Base-by-base conservation (phyloP, 768 basidiomycete genomes). In the Gyrodon lividus region DNA sequence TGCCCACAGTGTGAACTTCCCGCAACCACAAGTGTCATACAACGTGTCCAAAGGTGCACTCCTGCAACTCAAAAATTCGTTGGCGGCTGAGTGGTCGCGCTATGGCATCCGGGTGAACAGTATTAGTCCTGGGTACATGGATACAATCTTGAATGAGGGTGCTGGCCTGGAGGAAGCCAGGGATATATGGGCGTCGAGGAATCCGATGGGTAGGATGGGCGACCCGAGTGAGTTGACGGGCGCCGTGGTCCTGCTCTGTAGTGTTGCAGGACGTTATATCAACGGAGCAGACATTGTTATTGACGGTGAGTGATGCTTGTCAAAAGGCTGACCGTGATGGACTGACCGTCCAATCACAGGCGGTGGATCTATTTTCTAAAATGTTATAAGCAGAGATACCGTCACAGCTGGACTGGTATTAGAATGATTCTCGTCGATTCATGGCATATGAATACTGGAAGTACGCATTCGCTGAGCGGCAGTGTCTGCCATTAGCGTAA, bases 131-230 rank as follows among this genome's bases (percentile, higher is more conserved):
- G 76, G 75, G 13, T 76, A 73, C 51, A 74, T 74, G 69, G 70
- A 75, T 43, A 76, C 77, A 5, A 62, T 70, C 40, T 60, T 76
- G 59, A 77, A 75, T 35, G 62, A 67, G 39, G 70, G 70, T 8
- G 61, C 64, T 0, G 65, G 65, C 1, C 57, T 74, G 12, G 70
- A 60, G 13, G 59, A 63, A 9, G 67, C 63, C n/a, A 62, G 69
- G 42, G 55, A 55, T 9, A 63, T 70, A n/a, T 77, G 73, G 75
- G 52, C 61, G 3, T 67, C 65, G 26, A 64, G 71, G 44, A 77
- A 67, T 51, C 74, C 73, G 10, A 69, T 75, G 69, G 75, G 75
- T 1, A 64, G 76, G 42, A 74, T 77, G 71, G 75, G 74, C 0
- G 62, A 72, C 46, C 66, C 74, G 5, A 62, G 58, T 12, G 77